A percentile compares a stretch with the other conserved stretches of the same genome.
phyloP scores from a whole-genome alignment of 2,329 filamentous ascomycete species.

The Cercospora sp. region DNA sequence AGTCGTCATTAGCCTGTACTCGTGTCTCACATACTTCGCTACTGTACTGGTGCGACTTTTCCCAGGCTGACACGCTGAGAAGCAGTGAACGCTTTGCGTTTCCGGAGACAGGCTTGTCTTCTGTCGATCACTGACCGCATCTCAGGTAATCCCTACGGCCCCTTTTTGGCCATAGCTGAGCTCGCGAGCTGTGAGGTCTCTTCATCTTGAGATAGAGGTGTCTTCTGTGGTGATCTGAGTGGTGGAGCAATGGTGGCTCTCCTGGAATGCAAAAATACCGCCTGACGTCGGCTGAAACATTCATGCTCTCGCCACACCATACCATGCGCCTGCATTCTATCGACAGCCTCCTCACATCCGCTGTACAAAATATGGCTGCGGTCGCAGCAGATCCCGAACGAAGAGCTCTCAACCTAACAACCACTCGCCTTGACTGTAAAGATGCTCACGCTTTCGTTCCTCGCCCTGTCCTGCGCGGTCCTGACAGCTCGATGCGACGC shows the following conservation, averaged over 20 bases:
- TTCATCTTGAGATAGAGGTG: not conserved
- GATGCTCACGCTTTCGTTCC: not conserved
- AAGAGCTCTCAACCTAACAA: not conserved
- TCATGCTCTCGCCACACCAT: slow-evolving; percentile 18
- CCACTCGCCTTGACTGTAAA: not conserved
- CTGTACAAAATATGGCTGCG: slow-evolving; percentile 3
- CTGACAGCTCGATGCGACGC: not conserved
- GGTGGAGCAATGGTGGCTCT: not conserved
- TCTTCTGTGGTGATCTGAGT: not conserved
- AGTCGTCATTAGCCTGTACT: not conserved
- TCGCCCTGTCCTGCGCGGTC: slow-evolving; percentile 6
- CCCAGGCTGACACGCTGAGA: not conserved
- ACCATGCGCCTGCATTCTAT: slow-evolving; percentile 15
- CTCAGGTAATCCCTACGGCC: not conserved
- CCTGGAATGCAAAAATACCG: not conserved
- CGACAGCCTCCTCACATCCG: slow-evolving; percentile 14
- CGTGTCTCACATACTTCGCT: not conserved
- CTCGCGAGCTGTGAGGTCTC: not conserved
- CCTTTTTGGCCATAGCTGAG: not conserved
- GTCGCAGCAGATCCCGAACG: not conserved
- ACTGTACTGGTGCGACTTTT: not conserved
- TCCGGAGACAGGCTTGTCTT: not conserved
- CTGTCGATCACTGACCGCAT: not conserved
- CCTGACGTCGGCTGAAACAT: slow-evolving; percentile 14
- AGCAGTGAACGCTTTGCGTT: not conserved